Conservation (phyloP, 1,284 basidiomycete species). For the Exobasidium cylindrosporum region DNA sequence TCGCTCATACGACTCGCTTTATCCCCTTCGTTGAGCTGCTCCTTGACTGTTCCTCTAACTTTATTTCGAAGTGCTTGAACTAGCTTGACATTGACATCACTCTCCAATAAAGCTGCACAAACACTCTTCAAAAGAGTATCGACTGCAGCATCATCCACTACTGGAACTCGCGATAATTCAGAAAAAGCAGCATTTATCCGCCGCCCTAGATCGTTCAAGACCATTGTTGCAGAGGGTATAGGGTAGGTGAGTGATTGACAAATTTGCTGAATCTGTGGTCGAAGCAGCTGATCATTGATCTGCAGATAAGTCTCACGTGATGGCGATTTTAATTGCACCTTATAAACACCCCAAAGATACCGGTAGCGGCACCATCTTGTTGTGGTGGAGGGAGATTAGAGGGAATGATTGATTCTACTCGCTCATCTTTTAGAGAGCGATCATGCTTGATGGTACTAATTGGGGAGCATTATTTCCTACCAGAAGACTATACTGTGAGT, state of each 20-base stretch:
- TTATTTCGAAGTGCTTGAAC: conserved; percentile 82
- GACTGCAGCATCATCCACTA: conserved; percentile 71
- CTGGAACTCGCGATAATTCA: conserved; percentile 72
- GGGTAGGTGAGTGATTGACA: not conserved
- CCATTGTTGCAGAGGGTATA: conserved; percentile 63
- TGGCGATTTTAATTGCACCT: too few species aligned
- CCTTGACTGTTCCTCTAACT: conserved; percentile 70
- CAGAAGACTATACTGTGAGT: too few species aligned
- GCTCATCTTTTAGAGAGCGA: too few species aligned
- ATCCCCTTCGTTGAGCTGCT: conserved; percentile 44
- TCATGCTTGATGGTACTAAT: too few species aligned
- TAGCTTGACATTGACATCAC: conserved; percentile 97
- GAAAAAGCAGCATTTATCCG: conserved; percentile 90
- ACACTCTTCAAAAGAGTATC: conserved; percentile 81
- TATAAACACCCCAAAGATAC: too few species aligned
- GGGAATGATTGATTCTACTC: too few species aligned
- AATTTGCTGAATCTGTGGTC: too few species aligned
- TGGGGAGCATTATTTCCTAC: too few species aligned
- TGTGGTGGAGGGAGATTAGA: too few species aligned
- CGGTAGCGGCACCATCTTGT: too few species aligned
- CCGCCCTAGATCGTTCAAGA: conserved; percentile 89
- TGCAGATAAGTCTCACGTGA: too few species aligned
- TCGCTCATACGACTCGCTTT: conserved; percentile 39
- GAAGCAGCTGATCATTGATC: too few species aligned
- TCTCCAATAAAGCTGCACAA: conserved; percentile 86